These are phyloP conservation scores for Diutina sp. DNA, from an alignment of 1,139 yeast species.

Conservation along the genomic window DNA sequence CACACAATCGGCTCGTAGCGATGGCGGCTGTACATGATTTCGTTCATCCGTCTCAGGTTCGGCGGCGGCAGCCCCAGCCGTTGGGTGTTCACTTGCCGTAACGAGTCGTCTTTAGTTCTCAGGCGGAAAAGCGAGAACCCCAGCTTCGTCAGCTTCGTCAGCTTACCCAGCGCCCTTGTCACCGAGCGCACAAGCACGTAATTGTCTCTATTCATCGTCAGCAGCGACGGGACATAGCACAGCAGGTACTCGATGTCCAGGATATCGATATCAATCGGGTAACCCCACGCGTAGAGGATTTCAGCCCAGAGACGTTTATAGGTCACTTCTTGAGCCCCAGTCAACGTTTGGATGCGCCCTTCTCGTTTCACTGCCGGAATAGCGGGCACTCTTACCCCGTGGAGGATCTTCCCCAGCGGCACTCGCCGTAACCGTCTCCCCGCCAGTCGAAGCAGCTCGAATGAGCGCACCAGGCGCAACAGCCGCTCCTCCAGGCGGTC, in stretches of 20 bases:
- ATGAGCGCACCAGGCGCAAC: slow-evolving; percentile 1
- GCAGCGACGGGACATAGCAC: background rate
- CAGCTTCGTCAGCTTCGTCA: background rate
- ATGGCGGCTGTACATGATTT: background rate
- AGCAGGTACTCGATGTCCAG: background rate
- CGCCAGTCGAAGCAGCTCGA: background rate
- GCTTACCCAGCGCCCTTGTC: background rate
- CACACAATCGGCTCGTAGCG: background rate
- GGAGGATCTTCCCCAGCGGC: background rate
- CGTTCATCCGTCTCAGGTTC: slow-evolving; percentile 1
- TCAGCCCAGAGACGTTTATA: slow-evolving; percentile 72
- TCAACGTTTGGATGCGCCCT: slow-evolving; percentile 50
- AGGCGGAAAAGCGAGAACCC: background rate
- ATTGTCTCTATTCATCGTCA: slow-evolving; percentile 1
- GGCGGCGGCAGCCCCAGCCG: background rate
- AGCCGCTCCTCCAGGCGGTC: slow-evolving; percentile 2
- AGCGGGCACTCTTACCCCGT: background rate
- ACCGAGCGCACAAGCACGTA: background rate
- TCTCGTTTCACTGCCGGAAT: background rate
- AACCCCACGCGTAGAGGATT: slow-evolving; percentile 48
- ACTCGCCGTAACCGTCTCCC: background rate
- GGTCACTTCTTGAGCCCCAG: slow-evolving; percentile 47
- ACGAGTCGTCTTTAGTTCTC: background rate
- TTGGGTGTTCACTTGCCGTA: background rate
- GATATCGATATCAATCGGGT: slow-evolving; percentile 21